Base-by-base conservation (phyloP, 2,329 filamentous ascomycete genomes). In the Bimuria novae-zelandiae region DNA sequence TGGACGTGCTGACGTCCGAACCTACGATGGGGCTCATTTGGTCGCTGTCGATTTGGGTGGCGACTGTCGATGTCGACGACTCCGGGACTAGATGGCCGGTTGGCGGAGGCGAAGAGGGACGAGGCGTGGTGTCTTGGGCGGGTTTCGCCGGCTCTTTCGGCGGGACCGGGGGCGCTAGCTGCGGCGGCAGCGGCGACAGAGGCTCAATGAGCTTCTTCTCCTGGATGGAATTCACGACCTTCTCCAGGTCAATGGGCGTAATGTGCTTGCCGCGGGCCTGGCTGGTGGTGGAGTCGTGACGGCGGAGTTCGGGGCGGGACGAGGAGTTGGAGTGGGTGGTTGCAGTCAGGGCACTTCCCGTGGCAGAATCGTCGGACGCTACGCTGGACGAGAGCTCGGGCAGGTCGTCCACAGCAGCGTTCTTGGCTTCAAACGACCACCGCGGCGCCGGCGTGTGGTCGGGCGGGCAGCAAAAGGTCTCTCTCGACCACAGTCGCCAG, bases 401-500 rank as follows among this genome's bases (percentile, higher is more conserved):
- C 32, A 77, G 55, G 16, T 70, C 65, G 51, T 59, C 49, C 60
- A 57, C 57, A 36, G 61, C 55, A 23, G 73, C 62, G 36, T 69
- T 56, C 36, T 62, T 58, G 50, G 62, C 63, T 50, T 64, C 58
- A 47, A 73, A 71, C 8, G 71, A 59, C 69, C 71, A 74, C 45
- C 62, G 65, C 40, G 69, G 65, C 25, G 66, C 52, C 11, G 68
- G 53, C 22, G 67, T 60, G 54, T 82, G 80, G 54, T 82, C 80
- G 33, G 82, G 83, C 57, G 90, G 88, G 75, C 89, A 92, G 76
- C 92, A 96, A 66, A 96, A 91, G 10, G 90, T 93, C 73, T 97
- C 92, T 67, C 92, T 84, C 67, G 91, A 95, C 93, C 92, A 97
- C 56, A 97, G 79, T 66, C 94, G 83, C 94, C 94, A 97, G 73